phyloP scores from a whole-genome alignment of 305 asterid species.

The Euphrasia arctica region DNA sequence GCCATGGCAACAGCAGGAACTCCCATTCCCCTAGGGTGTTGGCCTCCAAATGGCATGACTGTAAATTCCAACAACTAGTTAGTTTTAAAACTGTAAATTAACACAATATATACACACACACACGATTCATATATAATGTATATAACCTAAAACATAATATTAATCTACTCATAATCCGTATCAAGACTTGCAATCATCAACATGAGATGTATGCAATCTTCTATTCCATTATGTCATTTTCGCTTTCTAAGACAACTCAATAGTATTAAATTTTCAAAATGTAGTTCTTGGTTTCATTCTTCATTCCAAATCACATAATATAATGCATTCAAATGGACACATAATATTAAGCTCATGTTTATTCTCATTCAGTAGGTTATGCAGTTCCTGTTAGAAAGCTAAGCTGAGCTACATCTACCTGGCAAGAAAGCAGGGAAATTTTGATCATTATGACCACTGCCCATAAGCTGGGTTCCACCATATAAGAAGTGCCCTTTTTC shows the following conservation, averaged over 20 bases:
- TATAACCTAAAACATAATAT: neutral
- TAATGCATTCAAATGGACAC: neutral
- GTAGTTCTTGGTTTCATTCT: slow-evolving; percentile 7
- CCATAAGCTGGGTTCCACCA: slow-evolving; percentile 72
- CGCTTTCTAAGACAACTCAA: neutral
- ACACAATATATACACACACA: slow-evolving; percentile 22
- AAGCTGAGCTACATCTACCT: slow-evolving; percentile 35
- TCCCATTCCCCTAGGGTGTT: slow-evolving; percentile 94
- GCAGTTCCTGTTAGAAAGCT: slow-evolving; percentile 17
- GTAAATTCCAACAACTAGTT: slow-evolving; percentile 33
- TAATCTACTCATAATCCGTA: neutral
- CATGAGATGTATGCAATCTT: slow-evolving; percentile 2
- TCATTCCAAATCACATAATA: slow-evolving; percentile 4
- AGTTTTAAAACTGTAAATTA: slow-evolving; percentile 12
- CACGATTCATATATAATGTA: neutral
- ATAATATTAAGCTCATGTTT: neutral
- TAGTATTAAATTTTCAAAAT: neutral
- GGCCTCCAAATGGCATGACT: slow-evolving; percentile 95
- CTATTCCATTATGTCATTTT: slow-evolving; percentile 11
- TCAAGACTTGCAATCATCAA: neutral
- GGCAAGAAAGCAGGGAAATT: slow-evolving; percentile 91
- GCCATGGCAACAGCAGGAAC: slow-evolving; percentile 99
- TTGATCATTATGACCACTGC: slow-evolving; percentile 61
- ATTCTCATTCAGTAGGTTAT: slow-evolving; percentile 13
- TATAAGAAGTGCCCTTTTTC: slow-evolving; percentile 69